Base-by-base conservation (phyloP, 257 asterid species). In the Lithospermum erythrorhizon region DNA sequence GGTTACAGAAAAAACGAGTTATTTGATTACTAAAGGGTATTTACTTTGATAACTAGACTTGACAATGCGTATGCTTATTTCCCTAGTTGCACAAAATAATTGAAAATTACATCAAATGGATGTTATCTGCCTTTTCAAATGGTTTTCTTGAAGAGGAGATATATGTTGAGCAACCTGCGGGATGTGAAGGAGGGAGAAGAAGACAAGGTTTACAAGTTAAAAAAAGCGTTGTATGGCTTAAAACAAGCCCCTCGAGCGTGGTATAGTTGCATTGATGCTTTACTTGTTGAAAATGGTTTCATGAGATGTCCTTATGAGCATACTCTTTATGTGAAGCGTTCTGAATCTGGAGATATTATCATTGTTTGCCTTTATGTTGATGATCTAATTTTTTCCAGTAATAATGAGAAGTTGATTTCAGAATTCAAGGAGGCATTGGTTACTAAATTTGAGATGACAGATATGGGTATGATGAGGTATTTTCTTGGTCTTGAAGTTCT, bases 361-460 rank as follows among this genome's bases (percentile, higher is more conserved):
- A 13, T 37, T 0, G 14, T 59, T 6, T 59, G 53, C 32, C 23
- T 59, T 30, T 59, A 59, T 59, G 64, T 59, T 59, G 64, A 59
- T 59, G 64, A 59, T 30, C 41, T 59, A 30, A 37, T 59, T 2
- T 59, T 59, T 30, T 14, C 53, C 6, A 25, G 64, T 3, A 59
- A 59, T 59, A 37, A 59, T 59, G 9, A 23, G 18, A 30, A 35
- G 19, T 6, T 30, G 3, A 59, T 29, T 29, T n/a, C 15, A 30
- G 53, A 59, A 16, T 59, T 59, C 14, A 59, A 29, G 24, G 21
- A 37, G 13, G 18, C 64, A 17, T 0, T 30, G 64, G 16, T 30
- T 18, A 18, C 23, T 53, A 20, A 53, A 20, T 53, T 53, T 53
- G 57, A 53, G 9, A 53, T 53, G 57, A 61, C 51, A 5, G 41